Percentiles rank a stretch among this genome's conserved stretches.
These are phyloP conservation scores for Flaveria floridana DNA, from an alignment of 140 eudicot species.

Conservation along the genomic window DNA sequence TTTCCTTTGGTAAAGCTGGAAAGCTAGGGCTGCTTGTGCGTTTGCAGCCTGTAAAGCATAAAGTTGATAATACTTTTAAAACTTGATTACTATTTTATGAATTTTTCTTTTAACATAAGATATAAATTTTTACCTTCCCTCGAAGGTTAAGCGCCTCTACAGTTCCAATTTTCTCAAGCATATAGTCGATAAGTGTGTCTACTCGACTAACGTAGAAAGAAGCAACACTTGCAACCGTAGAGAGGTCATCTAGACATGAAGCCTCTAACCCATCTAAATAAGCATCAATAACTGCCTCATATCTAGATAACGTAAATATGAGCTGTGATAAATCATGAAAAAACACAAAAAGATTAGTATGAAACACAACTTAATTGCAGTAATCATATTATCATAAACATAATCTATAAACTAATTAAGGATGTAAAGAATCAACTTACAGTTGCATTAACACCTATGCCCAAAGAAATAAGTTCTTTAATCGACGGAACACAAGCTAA, in stretches of 20 bases:
- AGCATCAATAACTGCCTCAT: constrained; percentile 97
- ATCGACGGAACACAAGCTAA: constrained; percentile 91
- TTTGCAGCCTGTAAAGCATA: constrained; percentile 77
- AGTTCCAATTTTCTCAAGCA: constrained; percentile 97
- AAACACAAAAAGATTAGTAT: not conserved
- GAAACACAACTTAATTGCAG: not conserved
- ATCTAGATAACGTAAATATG: constrained; percentile 84
- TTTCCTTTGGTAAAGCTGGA: constrained; percentile 93
- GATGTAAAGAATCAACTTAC: constrained; percentile 49
- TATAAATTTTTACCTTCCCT: constrained; percentile 63
- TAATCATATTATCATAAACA: not conserved
- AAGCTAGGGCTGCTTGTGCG: constrained; percentile 97
- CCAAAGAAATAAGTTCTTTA: constrained; percentile 75
- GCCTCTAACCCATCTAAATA: constrained; percentile 96
- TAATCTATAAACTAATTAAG: constrained; percentile 14
- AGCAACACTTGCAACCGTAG: constrained; percentile 94
- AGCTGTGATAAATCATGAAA: constrained; percentile 50
- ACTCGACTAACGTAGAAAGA: constrained; percentile 99
- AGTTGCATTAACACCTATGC: constrained; percentile 92
- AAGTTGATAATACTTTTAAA: no score
- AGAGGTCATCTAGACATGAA: constrained; percentile 80
- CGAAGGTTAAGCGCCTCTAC: constrained; percentile 96
- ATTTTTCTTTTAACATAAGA: no score
- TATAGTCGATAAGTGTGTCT: constrained; percentile 80
- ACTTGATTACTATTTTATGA: no score